phyloP scores from a whole-genome alignment of 495 filamentous ascomycete genomes.

The Penicillium samsonianum region DNA sequence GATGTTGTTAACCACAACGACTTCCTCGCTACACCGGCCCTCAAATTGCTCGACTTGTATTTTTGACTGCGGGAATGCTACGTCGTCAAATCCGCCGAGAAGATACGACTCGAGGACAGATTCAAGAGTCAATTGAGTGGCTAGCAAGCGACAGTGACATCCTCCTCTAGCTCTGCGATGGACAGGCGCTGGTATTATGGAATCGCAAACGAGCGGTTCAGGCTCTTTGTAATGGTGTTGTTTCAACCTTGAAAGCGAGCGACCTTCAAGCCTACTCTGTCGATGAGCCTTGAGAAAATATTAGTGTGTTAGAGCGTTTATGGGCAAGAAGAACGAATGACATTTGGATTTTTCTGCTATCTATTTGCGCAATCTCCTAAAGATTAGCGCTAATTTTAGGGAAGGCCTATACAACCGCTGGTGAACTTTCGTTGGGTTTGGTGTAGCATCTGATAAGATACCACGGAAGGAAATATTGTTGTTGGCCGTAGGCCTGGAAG shows the following conservation, averaged over 20 bases:
- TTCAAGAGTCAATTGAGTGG: slow-evolving; percentile 7
- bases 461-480: too few species aligned
- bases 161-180: slow-evolving; percentile 1
- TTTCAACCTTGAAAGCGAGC: slow-evolving; percentile 5
- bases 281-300: background rate
- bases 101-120: background rate
- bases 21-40: too few species aligned
- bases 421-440: background rate
- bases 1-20: too few species aligned
- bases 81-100: background rate
- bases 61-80: background rate
- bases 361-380: background rate
- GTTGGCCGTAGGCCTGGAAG: too few species aligned
- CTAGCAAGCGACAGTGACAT: slow-evolving; percentile 8
- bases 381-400: background rate
- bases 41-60: slow-evolving; percentile 4
- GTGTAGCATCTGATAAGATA: too few species aligned
- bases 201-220: background rate
- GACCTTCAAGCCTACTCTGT: slow-evolving; percentile 2
- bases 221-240: background rate
- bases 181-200: background rate
- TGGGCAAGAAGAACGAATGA: background rate
- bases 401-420: background rate
- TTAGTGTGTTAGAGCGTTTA: too few species aligned
- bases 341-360: slow-evolving; percentile 1